Percentiles rank a stretch among this genome's conserved stretches.
Conservation (phyloP, 2,329 filamentous ascomycete genomes). For the Fusarium albidum region DNA sequence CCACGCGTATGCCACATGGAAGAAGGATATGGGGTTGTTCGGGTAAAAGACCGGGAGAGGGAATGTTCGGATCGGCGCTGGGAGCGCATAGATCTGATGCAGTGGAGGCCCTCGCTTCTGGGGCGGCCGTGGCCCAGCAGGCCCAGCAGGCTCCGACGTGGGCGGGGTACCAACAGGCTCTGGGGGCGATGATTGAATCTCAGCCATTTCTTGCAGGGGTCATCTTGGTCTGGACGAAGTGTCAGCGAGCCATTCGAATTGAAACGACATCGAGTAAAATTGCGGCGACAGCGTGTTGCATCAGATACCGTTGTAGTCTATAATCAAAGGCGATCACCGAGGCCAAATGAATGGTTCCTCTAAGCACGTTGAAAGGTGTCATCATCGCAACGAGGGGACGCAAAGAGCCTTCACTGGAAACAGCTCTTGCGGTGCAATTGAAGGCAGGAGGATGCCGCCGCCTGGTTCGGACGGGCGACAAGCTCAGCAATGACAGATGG, state of each 20-base stretch:
- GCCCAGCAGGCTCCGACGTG: constrained; percentile 29
- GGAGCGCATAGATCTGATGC: constrained; percentile 81
- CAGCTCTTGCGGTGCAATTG: background rate
- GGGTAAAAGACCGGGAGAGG: constrained; percentile 90
- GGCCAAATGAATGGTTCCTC: constrained; percentile 67
- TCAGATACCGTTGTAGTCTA: constrained; percentile 99
- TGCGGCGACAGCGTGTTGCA: constrained; percentile 47
- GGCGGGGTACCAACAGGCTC: constrained; percentile 34
- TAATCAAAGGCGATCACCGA: constrained; percentile 70
- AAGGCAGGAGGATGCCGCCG: background rate
- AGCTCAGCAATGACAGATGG: constrained; percentile 5
- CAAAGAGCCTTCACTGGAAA: constrained; percentile 22
- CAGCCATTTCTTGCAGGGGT: constrained; percentile 54
- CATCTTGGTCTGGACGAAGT: constrained; percentile 55
- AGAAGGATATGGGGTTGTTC: constrained; percentile 87
- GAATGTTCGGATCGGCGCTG: constrained; percentile 81
- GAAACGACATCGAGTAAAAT: constrained; percentile 13
- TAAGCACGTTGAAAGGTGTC: constrained; percentile 67
- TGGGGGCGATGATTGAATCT: constrained; percentile 42
- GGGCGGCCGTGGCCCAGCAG: constrained; percentile 30
- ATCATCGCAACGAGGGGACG: constrained; percentile 59
- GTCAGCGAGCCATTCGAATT: constrained; percentile 22
- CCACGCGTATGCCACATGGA: constrained; percentile 82
- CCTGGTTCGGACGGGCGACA: background rate
- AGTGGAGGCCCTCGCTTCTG: constrained; percentile 54